Conservation (phyloP, 1,139 yeast genomes). For the Nakaseomyces sp. region DNA sequence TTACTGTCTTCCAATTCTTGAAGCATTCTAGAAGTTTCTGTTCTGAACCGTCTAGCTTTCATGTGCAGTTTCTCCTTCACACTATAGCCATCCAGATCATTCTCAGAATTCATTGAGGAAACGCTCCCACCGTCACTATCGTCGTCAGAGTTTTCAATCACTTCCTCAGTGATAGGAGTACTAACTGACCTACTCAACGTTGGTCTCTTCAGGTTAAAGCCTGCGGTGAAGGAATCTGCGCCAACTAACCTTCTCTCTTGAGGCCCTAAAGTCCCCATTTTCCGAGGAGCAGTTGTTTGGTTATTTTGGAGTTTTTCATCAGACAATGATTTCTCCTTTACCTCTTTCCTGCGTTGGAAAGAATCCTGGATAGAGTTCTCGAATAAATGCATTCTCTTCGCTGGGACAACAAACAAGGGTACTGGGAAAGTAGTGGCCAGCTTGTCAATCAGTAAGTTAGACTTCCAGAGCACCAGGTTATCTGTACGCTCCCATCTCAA, state of each 20-base stretch:
- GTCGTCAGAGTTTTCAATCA: neutral
- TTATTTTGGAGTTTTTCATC: too few relatives aligned
- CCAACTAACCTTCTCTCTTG: constrained; percentile 3
- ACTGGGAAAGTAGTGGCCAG: constrained; percentile 54
- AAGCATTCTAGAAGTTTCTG: constrained; percentile 3
- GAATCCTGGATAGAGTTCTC: constrained; percentile 34
- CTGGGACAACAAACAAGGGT: constrained; percentile 65
- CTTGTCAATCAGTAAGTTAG: constrained; percentile 54
- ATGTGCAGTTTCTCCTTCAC: constrained; percentile 5
- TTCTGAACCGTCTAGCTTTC: constrained; percentile 6
- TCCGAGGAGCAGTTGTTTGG: too few relatives aligned
- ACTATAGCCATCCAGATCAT: neutral
- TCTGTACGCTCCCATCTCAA: constrained; percentile 44
- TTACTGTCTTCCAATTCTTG: constrained; percentile 3
- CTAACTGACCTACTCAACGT: neutral
- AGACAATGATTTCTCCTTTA: neutral
- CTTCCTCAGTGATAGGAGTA: constrained; percentile 3
- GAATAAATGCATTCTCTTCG: constrained; percentile 49
- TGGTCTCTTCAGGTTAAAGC: constrained; percentile 1
- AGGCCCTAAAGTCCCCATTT: constrained; percentile 1
- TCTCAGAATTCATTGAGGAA: neutral
- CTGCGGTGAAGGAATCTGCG: constrained; percentile 5
- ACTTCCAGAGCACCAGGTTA: constrained; percentile 52
- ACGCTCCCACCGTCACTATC: neutral
- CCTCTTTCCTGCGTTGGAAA: constrained; percentile 4